These are phyloP conservation scores for Lyophyllum shimeji DNA, from an alignment of 768 basidiomycete species.

Conservation along the genomic window DNA sequence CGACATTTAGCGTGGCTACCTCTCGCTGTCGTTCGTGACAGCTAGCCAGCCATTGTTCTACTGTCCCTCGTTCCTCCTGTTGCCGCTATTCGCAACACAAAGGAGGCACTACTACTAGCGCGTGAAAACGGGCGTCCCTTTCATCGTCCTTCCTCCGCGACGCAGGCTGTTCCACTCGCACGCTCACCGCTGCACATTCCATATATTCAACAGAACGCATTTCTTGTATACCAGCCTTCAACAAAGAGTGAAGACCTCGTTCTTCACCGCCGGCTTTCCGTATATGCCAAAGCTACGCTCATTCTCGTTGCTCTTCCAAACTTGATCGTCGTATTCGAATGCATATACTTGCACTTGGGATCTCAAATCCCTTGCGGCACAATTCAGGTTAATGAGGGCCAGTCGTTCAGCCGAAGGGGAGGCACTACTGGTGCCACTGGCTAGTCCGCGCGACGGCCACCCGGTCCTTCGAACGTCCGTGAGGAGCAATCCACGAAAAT, in stretches of 20 bases:
- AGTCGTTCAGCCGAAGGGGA: conserved; percentile 6
- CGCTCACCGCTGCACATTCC: too few relatives aligned
- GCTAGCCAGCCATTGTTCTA: too few relatives aligned
- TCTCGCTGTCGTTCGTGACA: too few relatives aligned
- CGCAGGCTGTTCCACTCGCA: too few relatives aligned
- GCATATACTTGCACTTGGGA: conserved; percentile 13
- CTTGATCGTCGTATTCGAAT: conserved; percentile 18
- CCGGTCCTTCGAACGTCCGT: conserved; percentile 7
- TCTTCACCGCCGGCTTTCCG: conserved; percentile 12
- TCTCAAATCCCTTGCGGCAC: conserved; percentile 10
- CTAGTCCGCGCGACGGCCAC: conserved; percentile 18
- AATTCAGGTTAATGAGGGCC: conserved; percentile 15
- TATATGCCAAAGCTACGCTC: conserved; percentile 19
- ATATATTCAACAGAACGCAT: not conserved
- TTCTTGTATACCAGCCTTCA: not conserved
- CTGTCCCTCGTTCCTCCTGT: too few relatives aligned
- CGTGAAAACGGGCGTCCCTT: too few relatives aligned
- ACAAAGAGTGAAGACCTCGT: conserved; percentile 10
- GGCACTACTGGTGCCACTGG: conserved; percentile 1
- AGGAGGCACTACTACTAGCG: too few relatives aligned
- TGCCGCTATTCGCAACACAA: too few relatives aligned
- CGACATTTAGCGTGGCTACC: too few relatives aligned
- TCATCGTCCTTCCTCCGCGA: too few relatives aligned
- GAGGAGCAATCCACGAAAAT: not conserved
- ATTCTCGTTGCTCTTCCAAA: conserved; percentile 17